Evolutionary conservation across 768 basidiomycete genomes (phyloP), one percentile per base, ranked within the genome.

Genomic region (Pisolithus marmoratus): DNA sequence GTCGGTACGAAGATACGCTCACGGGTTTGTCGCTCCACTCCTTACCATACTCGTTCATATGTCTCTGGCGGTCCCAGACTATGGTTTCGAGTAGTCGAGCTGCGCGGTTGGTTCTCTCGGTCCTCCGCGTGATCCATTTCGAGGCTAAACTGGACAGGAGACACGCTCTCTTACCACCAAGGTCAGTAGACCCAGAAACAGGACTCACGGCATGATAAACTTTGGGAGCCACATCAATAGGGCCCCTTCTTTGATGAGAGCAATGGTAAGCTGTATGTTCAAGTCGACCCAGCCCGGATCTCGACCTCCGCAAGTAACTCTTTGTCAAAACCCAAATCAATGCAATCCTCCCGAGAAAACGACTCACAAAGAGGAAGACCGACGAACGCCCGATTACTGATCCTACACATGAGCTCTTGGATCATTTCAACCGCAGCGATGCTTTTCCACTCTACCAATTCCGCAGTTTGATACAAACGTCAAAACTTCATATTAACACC

Each of bases 341-440:
- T 7, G 29, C 7, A 0, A 36, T 24, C 17, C 8, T 17, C 27
- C 12, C 14, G 7, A 27, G n/a, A 22, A 36, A 34, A n/a, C 9
- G 31, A 67, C 72, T 36, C 41, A 78, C 80, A 80, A 2, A 76
- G 46, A 2, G 78, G 77, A 27, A 72, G 60, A 0, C 80, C 81
- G 5, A 82, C 74, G 49, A 82, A 76, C 0, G 72, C 43, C 17
- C 81, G 71, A 54, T 76, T 79, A 45, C 62, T 74, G 4, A 67
- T 61, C 37, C 76, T 70, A 34, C 70, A 66, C 7, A 81, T 59
- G 15, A 80, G 59, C 26, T 65, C 53, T 51, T 60, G 67, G 8
- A 70, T 56, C 0, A 51, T 57, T 1, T 64, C 56, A 7, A 68
- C 27, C 2, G 57, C 65, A 0, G 60, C 58, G 7, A 76, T 47